These are phyloP conservation scores for Solanum megistacrolobum DNA, from an alignment of 257 asterid species.

Conservation along the genomic window DNA sequence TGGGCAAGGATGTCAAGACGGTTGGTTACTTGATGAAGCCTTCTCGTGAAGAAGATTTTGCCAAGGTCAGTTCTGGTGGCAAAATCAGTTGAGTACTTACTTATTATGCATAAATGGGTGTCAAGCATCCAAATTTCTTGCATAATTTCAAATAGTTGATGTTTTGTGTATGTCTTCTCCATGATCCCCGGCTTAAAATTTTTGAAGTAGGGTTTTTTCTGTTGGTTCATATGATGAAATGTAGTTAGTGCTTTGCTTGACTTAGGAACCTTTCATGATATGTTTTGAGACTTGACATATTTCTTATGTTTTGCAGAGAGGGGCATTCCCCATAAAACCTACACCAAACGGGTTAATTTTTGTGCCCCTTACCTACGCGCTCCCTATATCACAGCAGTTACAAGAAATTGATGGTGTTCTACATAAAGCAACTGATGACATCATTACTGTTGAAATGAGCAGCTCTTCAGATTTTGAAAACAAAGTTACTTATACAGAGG, in stretches of 20 bases:
- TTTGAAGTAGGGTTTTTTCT: background rate
- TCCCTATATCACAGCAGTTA: constrained; percentile 65
- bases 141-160: background rate
- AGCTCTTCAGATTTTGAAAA: constrained; percentile 35
- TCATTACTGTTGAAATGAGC: constrained; percentile 62
- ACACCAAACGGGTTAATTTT: constrained; percentile 72
- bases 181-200: background rate
- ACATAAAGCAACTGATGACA: constrained; percentile 97
- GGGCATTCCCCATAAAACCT: constrained; percentile 78
- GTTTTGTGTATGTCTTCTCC: background rate
- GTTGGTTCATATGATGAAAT: background rate
- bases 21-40: constrained; percentile 92
- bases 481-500: constrained; percentile 43
- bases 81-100: background rate
- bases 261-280: background rate
- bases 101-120: background rate
- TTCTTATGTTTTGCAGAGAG: constrained; percentile 60
- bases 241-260: background rate
- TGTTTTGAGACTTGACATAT: background rate
- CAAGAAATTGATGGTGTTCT: constrained; percentile 70
- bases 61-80: constrained; percentile 40
- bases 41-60: constrained; percentile 96
- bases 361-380: constrained; percentile 65
- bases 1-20: constrained; percentile 33
- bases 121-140: background rate